Evolutionary conservation across 495 filamentous ascomycete species (phyloP), one percentile per base, ranked within the genome.

Genomic region (Amphirosellinia nigrospora): DNA sequence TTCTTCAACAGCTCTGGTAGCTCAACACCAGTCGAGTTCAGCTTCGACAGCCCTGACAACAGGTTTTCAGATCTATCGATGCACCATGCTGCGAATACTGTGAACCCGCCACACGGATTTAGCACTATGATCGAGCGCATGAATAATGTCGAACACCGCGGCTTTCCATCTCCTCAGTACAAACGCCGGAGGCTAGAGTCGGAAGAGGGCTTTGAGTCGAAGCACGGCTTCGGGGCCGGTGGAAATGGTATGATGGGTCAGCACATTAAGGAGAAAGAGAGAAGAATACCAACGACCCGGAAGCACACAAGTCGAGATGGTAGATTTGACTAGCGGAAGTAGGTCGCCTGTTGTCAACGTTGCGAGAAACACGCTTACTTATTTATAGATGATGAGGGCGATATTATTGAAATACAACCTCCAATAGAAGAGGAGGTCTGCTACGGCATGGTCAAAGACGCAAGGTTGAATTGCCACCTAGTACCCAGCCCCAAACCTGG

Each of bases 391-490:
- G 87, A 86, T 32, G 91, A 92, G 45, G 87, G 88, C 45, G 82
- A 90, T 16, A 59, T 86, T 2, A 76, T 86, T n/a, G 63, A 85
- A 61, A 53, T 87, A 58, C 77, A 79, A 13, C 70, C 81, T 58
- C 48, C 75, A 7, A 80, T 71, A 28, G 81, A 86, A 23, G 86
- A 90, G 73, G 89, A 93, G 73, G 91, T 98, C 32, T 98, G 96
- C 80, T 94, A 93, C 76, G 96, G 96, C 9, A 90, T 89, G 77
- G 75, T 98, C 23, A 88, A 93, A 45, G 84, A 85, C 23, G 89
- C 90, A 4, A 89, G 80, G 61, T 82, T 97, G 67, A 90, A 90
- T 46, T 90, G 92, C 23, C 84, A 89, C 70, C 75, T 80, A 16
- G 86, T 97, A 2, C 94, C 90, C 4, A 81, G 79, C 3, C 86